phyloP scores from a whole-genome alignment of 345 rosid species.

The Odontarrhena argentea region DNA sequence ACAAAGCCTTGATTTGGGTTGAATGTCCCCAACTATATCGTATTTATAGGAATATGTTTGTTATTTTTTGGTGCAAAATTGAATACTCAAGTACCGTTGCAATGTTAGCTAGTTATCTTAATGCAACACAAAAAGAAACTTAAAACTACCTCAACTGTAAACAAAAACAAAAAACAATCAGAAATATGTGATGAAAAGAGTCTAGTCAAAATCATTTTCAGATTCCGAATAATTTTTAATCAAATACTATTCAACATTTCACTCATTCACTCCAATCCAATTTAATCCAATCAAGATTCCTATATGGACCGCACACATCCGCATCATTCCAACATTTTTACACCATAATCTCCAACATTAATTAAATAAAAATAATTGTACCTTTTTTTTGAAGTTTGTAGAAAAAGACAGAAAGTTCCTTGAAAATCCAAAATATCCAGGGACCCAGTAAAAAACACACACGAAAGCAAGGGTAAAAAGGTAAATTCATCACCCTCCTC shows the following conservation, averaged over 20 bases:
- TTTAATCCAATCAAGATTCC: constrained; percentile 2
- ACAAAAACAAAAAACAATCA: not conserved
- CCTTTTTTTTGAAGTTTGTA: not conserved
- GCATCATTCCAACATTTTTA: not conserved
- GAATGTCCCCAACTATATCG: too few species aligned
- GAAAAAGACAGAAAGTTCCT: constrained; percentile 8
- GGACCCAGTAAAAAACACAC: constrained; percentile 16
- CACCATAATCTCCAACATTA: constrained; percentile 13
- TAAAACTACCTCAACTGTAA: not conserved
- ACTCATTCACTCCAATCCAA: not conserved
- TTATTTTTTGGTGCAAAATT: too few species aligned
- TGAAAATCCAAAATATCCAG: constrained; percentile 33
- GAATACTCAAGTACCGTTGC: too few species aligned
- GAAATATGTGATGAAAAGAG: not conserved
- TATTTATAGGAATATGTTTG: too few species aligned
- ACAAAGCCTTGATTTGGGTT: too few species aligned
- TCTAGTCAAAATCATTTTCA: constrained; percentile 4
- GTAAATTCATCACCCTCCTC: not conserved
- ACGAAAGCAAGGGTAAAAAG: constrained; percentile 11
- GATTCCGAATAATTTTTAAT: constrained; percentile 24
- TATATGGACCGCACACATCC: constrained; percentile 32
- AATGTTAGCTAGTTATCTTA: too few species aligned
- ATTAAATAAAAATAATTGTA: not conserved
- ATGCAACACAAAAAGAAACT: not conserved
- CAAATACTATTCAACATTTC: not conserved